Evolutionary conservation across 352 stramenopile species (phyloP), one percentile per base, ranked within the genome.

Genomic region (Discostella stelligera): DNA sequence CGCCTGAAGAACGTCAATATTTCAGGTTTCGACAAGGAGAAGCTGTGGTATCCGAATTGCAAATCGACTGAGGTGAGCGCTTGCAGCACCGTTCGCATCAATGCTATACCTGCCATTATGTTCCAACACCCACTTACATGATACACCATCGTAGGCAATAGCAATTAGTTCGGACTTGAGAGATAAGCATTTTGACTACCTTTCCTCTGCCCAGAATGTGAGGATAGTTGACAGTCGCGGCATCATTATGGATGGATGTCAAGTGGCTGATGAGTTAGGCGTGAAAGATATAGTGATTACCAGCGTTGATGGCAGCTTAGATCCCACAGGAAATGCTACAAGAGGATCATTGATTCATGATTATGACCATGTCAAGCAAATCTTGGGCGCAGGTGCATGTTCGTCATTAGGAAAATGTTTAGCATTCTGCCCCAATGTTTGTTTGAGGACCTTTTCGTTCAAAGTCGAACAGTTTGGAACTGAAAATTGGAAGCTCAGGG

Each of bases 391-490:
- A 74, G 74, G 32, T n/a, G 55, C 30, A 39, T 78, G 25, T 62
- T 68, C 27, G n/a, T 37, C 21, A 32, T 13, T 66, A 48, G 65
- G 30, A 50, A 71, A 75, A 32, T 86, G 79, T 62, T 59, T 86
- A 61, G 48, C 74, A n/a, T 86, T 79, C 25, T 86, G 79, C 64
- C 20, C 74, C 27, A 65, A 49, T 49, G n/a, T 66, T 30, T 86
- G 79, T 62, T 62, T 86, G 23, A 67, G 74, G 48, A 76, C 66
- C n/a, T 32, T 86, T 13, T 72, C 46, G 13, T 78, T 71, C n/a
- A 64, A 41, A 21, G 76, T 83, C 23, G 74, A 83, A 20, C 71
- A 83, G 32, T 83, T 79, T 69, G 74, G 68, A 61, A 86, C 79
- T 0, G 79, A 86, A 32, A 76, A 83, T 53, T 78, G 67, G 41